These are phyloP conservation scores for Vaccinium corymbosum DNA, from an alignment of 148 eudicot species.

Conservation along the genomic window DNA sequence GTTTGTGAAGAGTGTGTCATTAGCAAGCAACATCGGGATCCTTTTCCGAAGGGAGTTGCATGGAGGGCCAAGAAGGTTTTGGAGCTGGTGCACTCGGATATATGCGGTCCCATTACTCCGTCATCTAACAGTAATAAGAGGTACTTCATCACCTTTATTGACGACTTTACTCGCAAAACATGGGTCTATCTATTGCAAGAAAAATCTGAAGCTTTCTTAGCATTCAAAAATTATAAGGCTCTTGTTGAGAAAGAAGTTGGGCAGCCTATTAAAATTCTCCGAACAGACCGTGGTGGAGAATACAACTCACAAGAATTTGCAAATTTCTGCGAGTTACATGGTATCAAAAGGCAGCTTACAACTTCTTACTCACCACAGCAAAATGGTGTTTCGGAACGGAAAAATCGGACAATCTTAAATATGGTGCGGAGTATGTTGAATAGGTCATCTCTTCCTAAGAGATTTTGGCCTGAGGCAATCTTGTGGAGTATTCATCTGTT, in stretches of 20 bases:
- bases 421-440: too few species aligned
- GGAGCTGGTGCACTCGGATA: neutral
- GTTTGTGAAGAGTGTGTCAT: slow-evolving; percentile 1
- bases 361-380: too few species aligned
- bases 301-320: neutral
- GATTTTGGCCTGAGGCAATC: too few species aligned
- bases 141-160: neutral
- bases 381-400: too few species aligned
- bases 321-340: too few species aligned
- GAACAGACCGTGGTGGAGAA: neutral
- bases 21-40: neutral
- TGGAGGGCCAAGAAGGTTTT: neutral
- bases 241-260: neutral
- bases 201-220: neutral
- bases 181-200: neutral
- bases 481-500: too few species aligned
- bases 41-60: neutral
- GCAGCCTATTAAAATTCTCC: neutral
- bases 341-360: too few species aligned
- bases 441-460: too few species aligned
- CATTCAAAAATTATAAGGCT: neutral
- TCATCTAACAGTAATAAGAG: neutral
- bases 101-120: neutral
- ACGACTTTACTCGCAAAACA: neutral
- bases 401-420: too few species aligned